Evolutionary conservation across 169 alveolate species (phyloP).

Genomic region (Plasmodium knowlesi): DNA sequence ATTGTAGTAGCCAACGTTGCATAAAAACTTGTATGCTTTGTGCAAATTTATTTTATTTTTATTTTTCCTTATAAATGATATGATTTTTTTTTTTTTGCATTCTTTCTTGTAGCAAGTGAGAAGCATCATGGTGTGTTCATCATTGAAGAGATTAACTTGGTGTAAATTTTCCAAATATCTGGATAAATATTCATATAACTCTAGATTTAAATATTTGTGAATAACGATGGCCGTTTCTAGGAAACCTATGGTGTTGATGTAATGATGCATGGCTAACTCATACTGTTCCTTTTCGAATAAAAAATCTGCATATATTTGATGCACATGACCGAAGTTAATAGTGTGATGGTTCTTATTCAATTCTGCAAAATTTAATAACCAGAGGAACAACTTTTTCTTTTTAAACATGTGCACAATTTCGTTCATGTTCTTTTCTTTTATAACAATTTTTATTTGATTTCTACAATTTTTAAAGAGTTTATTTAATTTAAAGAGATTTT

Average conservation of each 20-base stretch:
- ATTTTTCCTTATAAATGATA: slow-evolving; percentile 43
- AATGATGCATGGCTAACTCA: slow-evolving; percentile 44
- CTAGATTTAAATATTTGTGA: slow-evolving; percentile 66
- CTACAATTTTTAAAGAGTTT: slow-evolving; percentile 38
- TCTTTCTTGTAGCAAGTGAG: slow-evolving; percentile 59
- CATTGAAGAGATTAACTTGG: slow-evolving; percentile 31
- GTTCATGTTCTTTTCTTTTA: slow-evolving; percentile 60
- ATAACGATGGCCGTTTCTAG: slow-evolving; percentile 59
- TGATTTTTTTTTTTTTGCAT: slow-evolving; percentile 60
- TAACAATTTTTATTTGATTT: slow-evolving; percentile 49
- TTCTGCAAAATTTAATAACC: slow-evolving; percentile 44
- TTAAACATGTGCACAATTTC: slow-evolving; percentile 60
- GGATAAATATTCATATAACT: slow-evolving; percentile 65
- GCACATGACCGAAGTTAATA: slow-evolving; percentile 19
- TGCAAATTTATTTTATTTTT: slow-evolving; percentile 59
- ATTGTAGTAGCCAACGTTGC: slow-evolving; percentile 53
- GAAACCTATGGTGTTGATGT: slow-evolving; percentile 46
- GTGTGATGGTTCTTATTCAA: slow-evolving; percentile 42
- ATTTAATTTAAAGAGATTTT: slow-evolving; percentile 31
- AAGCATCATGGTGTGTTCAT: slow-evolving; percentile 68
- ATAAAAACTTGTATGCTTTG: slow-evolving; percentile 56
- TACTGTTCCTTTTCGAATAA: slow-evolving; percentile 65
- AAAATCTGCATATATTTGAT: slow-evolving; percentile 65
- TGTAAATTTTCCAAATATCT: slow-evolving; percentile 65
- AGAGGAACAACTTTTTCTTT: slow-evolving; percentile 53